phyloP scores from a whole-genome alignment of 306 rosid species.

The Medicago arabica region DNA sequence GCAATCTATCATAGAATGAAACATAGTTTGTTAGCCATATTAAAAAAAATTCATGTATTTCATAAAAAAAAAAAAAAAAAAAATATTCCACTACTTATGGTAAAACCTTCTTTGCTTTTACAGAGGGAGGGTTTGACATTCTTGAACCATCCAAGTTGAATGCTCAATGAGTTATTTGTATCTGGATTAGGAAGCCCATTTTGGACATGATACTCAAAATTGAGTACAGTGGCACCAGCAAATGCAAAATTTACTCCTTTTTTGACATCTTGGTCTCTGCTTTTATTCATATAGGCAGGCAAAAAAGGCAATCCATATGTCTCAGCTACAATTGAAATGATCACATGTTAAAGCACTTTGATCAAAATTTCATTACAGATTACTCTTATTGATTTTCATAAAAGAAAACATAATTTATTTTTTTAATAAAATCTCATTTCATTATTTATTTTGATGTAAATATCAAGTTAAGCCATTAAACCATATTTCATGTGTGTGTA shows the following conservation, averaged over 20 bases:
- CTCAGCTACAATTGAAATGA: not conserved
- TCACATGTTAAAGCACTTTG: not conserved
- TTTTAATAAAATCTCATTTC: not conserved
- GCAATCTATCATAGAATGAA: too few relatives aligned
- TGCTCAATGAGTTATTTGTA: constrained; percentile 9
- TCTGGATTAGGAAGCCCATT: not conserved
- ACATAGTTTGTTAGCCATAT: too few relatives aligned
- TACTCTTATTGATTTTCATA: not conserved
- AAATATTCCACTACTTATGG: too few relatives aligned
- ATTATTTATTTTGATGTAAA: not conserved
- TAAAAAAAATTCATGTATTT: too few relatives aligned
- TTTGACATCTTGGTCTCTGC: not conserved
- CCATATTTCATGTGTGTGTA: not conserved
- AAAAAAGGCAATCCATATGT: constrained; percentile 47
- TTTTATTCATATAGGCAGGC: constrained; percentile 41
- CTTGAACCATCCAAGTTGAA: constrained; percentile 6
- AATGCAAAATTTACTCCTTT: constrained; percentile 62
- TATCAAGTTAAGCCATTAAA: not conserved
- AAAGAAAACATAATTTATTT: too few relatives aligned
- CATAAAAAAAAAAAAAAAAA: too few relatives aligned
- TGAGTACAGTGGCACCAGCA: constrained; percentile 57
- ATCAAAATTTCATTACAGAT: not conserved
- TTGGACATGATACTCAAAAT: constrained; percentile 14
- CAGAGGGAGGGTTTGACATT: too few relatives aligned
- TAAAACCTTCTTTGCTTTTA: too few relatives aligned